Base-by-base conservation (phyloP, 2,329 filamentous ascomycete genomes). In the Claviceps digitariae region DNA sequence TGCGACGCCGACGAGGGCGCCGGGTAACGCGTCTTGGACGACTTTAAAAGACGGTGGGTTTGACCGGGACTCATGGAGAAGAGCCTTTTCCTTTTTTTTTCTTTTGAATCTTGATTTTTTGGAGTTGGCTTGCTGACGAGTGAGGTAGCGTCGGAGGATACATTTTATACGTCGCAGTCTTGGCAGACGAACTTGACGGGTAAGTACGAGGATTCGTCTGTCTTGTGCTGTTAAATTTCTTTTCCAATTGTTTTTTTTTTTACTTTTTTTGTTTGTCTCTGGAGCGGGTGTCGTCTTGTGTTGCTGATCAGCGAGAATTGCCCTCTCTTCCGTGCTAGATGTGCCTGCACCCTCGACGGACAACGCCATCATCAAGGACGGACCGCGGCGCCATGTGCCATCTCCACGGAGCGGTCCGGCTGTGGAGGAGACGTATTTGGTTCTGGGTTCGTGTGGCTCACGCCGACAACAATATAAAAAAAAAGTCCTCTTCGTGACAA, bases 341-440 rank as follows among this genome's bases (percentile, higher is more conserved):
- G 12, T 21, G 4, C 23, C 53, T 20, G 9, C 25, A 17, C 4
- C 31, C 5, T 20, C 38, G 4, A 25, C 1, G 7, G 46, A 52
- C 23, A 34, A 46, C 21, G 46, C 47, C 21, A 25, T 52, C 9
- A 50, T 55, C 29, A 49, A 45, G 41, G 40, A 52, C 4, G 53
- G 53, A 8, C 53, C 53, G n/a, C 45, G 36, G 25, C 34, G 53
- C 20, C 25, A 40, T 10, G 53, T 52, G 10, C 36, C 25, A 13
- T 21, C 45, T 8, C 21, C 41, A n/a, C 20, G 38, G 10, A 46
- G 47, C 9, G 50, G 27, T 13, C 48, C 49, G 15, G 21, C 20
- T 1, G 49, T 46, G 15, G 21, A 34, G 31, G 53, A 45, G 20
- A 50, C 27, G 1, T 48, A 51, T 49, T 1, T 34, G 50, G 17